Percentiles rank a stretch among this genome's conserved stretches.
Conservation (phyloP, 371 early-diverging fungal genomes). For the Batkoa obscura region DNA sequence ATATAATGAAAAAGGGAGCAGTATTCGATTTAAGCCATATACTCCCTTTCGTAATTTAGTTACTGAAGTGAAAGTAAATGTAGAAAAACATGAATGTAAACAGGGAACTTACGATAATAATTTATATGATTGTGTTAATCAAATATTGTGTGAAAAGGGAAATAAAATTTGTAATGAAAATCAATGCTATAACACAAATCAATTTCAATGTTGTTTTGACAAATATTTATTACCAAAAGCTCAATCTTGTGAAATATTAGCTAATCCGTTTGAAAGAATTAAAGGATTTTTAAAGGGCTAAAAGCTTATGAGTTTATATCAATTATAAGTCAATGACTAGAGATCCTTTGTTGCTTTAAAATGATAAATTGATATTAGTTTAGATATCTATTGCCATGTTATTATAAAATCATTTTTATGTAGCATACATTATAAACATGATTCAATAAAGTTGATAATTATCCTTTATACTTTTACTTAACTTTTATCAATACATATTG, state of each 20-base stretch:
- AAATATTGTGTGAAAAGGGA: not conserved
- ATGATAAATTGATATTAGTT: too few species aligned
- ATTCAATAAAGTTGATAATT: too few species aligned
- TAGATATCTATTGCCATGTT: too few species aligned
- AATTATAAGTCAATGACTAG: too few species aligned
- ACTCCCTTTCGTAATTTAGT: not conserved
- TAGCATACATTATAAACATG: too few species aligned
- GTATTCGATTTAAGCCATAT: not conserved
- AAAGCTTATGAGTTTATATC: too few species aligned
- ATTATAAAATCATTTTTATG: too few species aligned
- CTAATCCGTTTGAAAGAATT: not conserved
- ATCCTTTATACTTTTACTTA: too few species aligned
- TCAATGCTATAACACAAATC: not conserved
- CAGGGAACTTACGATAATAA: not conserved
- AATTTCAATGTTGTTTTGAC: not conserved
- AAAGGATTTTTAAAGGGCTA: not conserved
- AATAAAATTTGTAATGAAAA: not conserved
- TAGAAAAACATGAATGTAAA: not conserved
- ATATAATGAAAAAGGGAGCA: not conserved
- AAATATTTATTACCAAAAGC: not conserved
- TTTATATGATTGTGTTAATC: not conserved
- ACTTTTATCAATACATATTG: too few species aligned
- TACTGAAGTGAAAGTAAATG: not conserved
- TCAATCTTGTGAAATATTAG: not conserved
- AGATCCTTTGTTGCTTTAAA: too few species aligned